phyloP scores from a whole-genome alignment of 2,329 filamentous ascomycete species.

The Ophioceras dolichostomum region DNA sequence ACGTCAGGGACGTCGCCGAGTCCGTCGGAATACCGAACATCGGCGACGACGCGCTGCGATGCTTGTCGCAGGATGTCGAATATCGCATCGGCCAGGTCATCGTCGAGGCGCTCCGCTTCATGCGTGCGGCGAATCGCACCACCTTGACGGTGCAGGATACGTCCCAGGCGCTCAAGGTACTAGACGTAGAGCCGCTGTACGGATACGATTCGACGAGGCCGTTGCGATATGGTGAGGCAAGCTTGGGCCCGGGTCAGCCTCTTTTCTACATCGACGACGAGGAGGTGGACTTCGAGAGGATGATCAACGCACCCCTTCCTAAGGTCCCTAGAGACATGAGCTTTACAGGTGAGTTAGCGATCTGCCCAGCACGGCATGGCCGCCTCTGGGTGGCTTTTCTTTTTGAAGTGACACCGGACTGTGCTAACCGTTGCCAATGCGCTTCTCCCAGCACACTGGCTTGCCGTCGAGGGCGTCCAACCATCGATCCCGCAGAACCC shows the following conservation, averaged over 20 bases:
- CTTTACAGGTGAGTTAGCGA: slow-evolving; percentile 64
- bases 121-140: slow-evolving; percentile 82
- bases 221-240: slow-evolving; percentile 85
- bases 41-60: slow-evolving; percentile 74
- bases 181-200: slow-evolving; percentile 91
- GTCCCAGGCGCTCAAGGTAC: slow-evolving; percentile 67
- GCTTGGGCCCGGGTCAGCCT: slow-evolving; percentile 83
- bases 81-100: slow-evolving; percentile 90
- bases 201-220: slow-evolving; percentile 90
- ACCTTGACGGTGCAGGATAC: slow-evolving; percentile 83
- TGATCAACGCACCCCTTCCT: slow-evolving; percentile 91
- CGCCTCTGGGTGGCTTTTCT: too few relatives aligned
- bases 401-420: neutral
- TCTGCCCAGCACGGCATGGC: too few relatives aligned
- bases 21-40: slow-evolving; percentile 79
- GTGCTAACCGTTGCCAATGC: slow-evolving; percentile 5
- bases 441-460: slow-evolving; percentile 91
- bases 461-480: slow-evolving; percentile 94
- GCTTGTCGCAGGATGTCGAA: slow-evolving; percentile 86
- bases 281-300: slow-evolving; percentile 96
- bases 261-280: slow-evolving; percentile 97
- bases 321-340: slow-evolving; percentile 89
- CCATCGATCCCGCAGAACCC: slow-evolving; percentile 95
- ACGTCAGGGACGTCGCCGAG: slow-evolving; percentile 90
- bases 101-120: slow-evolving; percentile 88